phyloP scores from a whole-genome alignment of 257 asterid genomes.

The Plantago major region DNA sequence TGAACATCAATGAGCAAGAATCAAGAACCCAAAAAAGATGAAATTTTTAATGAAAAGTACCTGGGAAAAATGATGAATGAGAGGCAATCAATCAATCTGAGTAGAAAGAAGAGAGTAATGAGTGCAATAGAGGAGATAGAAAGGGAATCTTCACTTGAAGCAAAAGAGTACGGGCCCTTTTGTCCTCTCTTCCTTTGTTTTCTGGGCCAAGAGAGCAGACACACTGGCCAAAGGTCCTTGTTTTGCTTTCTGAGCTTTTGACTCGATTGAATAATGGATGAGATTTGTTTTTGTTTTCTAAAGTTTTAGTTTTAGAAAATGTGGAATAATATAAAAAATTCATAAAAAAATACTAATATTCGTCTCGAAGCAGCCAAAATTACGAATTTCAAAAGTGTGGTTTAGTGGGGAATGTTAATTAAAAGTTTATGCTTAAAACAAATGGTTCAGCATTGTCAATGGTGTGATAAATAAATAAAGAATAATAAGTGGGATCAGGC shows the following conservation, averaged over 20 bases:
- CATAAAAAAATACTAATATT: not conserved
- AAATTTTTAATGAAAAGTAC: constrained; percentile 23
- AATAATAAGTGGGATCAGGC: not conserved
- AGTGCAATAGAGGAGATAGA: constrained; percentile 27
- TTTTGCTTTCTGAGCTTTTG: constrained; percentile 20
- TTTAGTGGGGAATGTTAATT: not conserved
- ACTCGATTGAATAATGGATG: constrained; percentile 23
- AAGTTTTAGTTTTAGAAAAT: not conserved
- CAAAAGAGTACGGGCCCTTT: too few relatives aligned
- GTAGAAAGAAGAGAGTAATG: constrained; percentile 26
- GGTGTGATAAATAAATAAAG: too few relatives aligned
- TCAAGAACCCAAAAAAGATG: constrained; percentile 20
- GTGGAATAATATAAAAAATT: constrained; percentile 5
- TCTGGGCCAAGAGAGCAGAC: constrained; percentile 22
- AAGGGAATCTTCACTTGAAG: constrained; percentile 32
- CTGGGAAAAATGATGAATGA: constrained; percentile 24
- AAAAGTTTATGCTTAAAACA: too few relatives aligned
- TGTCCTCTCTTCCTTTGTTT: constrained; percentile 18
- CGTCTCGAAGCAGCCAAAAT: constrained; percentile 35
- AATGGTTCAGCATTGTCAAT: too few relatives aligned
- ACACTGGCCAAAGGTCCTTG: constrained; percentile 13
- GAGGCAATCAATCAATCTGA: constrained; percentile 14
- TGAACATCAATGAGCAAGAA: constrained; percentile 18
- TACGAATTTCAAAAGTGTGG: constrained; percentile 36
- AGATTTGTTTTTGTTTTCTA: constrained; percentile 9